These are phyloP conservation scores for Yamadazyma takamatsuzukensis DNA, from an alignment of 805 yeast genomes.

Conservation along the genomic window DNA sequence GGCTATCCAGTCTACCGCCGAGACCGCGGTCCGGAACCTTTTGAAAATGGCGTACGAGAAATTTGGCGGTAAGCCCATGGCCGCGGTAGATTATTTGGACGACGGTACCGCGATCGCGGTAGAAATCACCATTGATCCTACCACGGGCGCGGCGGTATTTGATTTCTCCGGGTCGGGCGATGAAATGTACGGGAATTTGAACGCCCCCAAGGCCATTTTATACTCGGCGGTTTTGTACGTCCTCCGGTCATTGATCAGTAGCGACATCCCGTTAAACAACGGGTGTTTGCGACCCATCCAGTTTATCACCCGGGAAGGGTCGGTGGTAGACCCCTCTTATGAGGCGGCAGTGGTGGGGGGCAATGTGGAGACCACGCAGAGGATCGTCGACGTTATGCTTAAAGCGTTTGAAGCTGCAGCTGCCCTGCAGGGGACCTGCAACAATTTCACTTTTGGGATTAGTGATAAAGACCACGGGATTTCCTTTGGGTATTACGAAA, in stretches of 20 bases:
- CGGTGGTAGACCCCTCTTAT: slow-evolving; percentile 62
- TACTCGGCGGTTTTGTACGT: slow-evolving; percentile 87
- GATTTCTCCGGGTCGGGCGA: slow-evolving; percentile 85
- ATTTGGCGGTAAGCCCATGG: slow-evolving; percentile 38
- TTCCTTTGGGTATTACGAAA: slow-evolving; percentile 89
- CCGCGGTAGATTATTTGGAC: slow-evolving; percentile 67
- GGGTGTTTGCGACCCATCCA: slow-evolving; percentile 84
- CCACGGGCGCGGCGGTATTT: slow-evolving; percentile 61
- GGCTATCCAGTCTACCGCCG: slow-evolving; percentile 35
- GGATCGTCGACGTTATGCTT: slow-evolving; percentile 85
- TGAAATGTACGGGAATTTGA: slow-evolving; percentile 85
- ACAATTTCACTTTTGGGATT: slow-evolving; percentile 88
- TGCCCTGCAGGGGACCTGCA: slow-evolving; percentile 94
- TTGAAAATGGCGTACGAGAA: slow-evolving; percentile 31
- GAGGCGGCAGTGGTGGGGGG: slow-evolving; percentile 92
- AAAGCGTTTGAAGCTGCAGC: slow-evolving; percentile 88
- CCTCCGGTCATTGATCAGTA: slow-evolving; percentile 76
- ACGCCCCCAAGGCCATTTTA: slow-evolving; percentile 90
- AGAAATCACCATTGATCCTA: slow-evolving; percentile 44
- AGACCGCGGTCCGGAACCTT: slow-evolving; percentile 28
- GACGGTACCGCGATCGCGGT: slow-evolving; percentile 72
- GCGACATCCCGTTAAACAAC: slow-evolving; percentile 88
- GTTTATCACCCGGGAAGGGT: slow-evolving; percentile 41
- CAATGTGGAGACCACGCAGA: slow-evolving; percentile 90
- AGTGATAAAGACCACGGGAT: slow-evolving; percentile 52